Evolutionary conservation across 2,329 filamentous ascomycete species (phyloP), one percentile per base, ranked within the genome.

Genomic region (Pseudocercospora eumusae): DNA sequence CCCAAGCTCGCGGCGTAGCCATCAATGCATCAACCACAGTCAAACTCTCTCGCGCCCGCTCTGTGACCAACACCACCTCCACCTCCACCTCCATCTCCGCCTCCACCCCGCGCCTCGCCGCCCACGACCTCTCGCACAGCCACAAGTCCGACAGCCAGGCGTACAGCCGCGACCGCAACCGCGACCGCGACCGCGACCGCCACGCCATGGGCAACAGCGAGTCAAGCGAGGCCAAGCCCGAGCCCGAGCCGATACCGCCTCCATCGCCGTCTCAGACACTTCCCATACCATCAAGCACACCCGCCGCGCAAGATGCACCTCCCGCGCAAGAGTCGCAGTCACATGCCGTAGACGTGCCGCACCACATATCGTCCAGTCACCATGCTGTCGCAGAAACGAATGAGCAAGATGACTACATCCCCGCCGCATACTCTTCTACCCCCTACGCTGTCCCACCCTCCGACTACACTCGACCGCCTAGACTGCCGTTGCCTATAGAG

Each of bases 401-500:
- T 18, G 42, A 55, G 5, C 57, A 67, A 36, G 64, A 68, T 25
- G 58, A 68, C 53, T 68, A 61, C 68, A 67, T 62, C 56, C 65
- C 64, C 56, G 65, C 59, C 54, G 68, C 68, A 50, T 64, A 69
- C 63, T 60, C 64, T 23, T 69, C 66, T 20, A 68, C 73, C 23
- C 61, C 69, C n/a, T 79, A 78, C 65, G 75, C 64, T 66, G 74
- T 68, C 64, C 76, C 67, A 64, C 74, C 69, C 21, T 72, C 76
- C 69, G 75, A 83, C 76, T 81, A 80, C 78, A 77, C 83, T 62
- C 84, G 89, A n/a, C 93, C 93, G 50, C 93, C 93, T 56, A 89
- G 93, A 64, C 82, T 98, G 71, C 93, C 93, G 62, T 85, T 98
- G 62, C 93, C 93, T 59, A 97, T 98, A 70, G 92, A 96, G 71